Conservation (phyloP, 108 stramenopile genomes). For the Fragilariopsis cylindrus region DNA sequence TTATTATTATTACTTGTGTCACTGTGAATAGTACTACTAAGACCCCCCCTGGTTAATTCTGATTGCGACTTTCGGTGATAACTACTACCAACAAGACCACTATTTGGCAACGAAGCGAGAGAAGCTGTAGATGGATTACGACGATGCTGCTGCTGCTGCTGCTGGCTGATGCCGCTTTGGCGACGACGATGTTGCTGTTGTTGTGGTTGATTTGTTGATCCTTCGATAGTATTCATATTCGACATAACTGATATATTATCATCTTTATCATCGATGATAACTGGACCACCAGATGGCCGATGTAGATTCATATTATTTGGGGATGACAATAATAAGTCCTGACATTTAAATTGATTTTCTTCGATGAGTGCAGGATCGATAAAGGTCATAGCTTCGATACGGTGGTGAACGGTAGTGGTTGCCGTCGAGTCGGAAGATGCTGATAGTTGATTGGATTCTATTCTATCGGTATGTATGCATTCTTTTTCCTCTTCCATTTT, state of each 20-base stretch:
- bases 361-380: constrained; percentile 27
- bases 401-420: neutral
- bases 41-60: constrained; percentile 4
- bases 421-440: neutral
- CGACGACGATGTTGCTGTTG: no score
- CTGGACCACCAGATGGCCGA: neutral
- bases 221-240: neutral
- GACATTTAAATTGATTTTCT: neutral
- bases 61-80: constrained; percentile 13
- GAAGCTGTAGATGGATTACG: neutral
- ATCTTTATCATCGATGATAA: neutral
- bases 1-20: neutral
- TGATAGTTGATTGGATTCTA: neutral
- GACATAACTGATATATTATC: neutral
- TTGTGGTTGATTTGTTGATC: neutral
- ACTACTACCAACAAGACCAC: neutral
- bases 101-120: neutral
- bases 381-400: constrained; percentile 20
- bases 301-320: neutral
- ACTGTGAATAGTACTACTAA: neutral
- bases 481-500: neutral
- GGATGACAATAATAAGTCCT: neutral
- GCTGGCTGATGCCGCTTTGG: neutral
- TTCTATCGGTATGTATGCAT: neutral
- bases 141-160: neutral